These are phyloP conservation scores for Plasmodium malariae DNA, from an alignment of 169 alveolate species.

Conservation along the genomic window DNA sequence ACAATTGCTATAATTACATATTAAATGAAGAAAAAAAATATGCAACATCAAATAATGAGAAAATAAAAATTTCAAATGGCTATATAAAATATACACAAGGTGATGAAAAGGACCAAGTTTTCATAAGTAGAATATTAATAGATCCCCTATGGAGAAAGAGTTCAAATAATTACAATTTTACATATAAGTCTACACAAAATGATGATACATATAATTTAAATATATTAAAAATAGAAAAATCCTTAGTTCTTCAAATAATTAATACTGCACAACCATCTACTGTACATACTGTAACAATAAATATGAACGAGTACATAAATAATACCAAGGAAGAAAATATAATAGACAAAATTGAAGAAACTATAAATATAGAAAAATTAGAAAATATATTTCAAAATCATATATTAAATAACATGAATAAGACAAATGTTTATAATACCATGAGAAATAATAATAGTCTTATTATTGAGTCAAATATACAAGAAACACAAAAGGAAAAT, in stretches of 20 bases:
- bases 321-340: neutral
- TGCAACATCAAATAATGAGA: slow-evolving; percentile 3
- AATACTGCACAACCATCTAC: slow-evolving; percentile 27
- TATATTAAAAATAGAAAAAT: slow-evolving; percentile 56
- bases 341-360: slow-evolving; percentile 3
- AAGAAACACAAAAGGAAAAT: slow-evolving; percentile 1
- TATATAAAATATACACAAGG: slow-evolving; percentile 49
- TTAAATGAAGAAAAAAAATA: slow-evolving; percentile 23
- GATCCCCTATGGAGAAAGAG: slow-evolving; percentile 70
- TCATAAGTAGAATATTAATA: slow-evolving; percentile 58
- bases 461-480: slow-evolving; percentile 13
- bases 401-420: slow-evolving; percentile 36
- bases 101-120: slow-evolving; percentile 7
- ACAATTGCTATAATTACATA: slow-evolving; percentile 27
- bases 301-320: slow-evolving; percentile 43
- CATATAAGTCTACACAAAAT: slow-evolving; percentile 12
- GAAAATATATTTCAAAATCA: slow-evolving; percentile 36
- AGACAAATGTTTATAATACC: neutral
- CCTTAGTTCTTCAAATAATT: slow-evolving; percentile 60
- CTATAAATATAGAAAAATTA: slow-evolving; percentile 21
- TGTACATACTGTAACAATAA: slow-evolving; percentile 49
- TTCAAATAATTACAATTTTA: slow-evolving; percentile 49
- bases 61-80: slow-evolving; percentile 18
- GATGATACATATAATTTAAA: slow-evolving; percentile 50
- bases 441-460: neutral